Percentiles rank a stretch among this genome's conserved stretches.
Conservation (phyloP, 2,329 filamentous ascomycete genomes). For the Cercospora zeae-maydis region DNA sequence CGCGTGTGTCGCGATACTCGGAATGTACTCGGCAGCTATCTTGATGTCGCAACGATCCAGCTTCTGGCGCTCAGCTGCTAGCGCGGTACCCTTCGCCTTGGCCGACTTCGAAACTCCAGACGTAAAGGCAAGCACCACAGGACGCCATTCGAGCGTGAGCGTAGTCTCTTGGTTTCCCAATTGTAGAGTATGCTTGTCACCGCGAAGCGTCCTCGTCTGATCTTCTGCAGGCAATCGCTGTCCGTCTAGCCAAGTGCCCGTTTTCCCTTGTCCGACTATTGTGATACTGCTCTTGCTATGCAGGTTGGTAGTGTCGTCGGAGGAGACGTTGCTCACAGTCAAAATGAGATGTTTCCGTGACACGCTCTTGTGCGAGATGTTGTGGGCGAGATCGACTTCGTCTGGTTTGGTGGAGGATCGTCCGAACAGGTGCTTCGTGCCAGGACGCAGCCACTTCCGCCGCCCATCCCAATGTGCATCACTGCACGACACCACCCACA, state of each 20-base stretch:
- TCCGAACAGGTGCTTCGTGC: slow-evolving; percentile 47
- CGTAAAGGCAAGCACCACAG: slow-evolving; percentile 77
- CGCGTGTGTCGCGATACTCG: slow-evolving; percentile 74
- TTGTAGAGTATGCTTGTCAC: slow-evolving; percentile 58
- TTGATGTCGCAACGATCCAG: slow-evolving; percentile 90
- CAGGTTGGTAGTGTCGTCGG: slow-evolving; percentile 58
- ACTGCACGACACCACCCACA: slow-evolving; percentile 57
- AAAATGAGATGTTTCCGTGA: slow-evolving; percentile 86
- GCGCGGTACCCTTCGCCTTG: slow-evolving; percentile 49
- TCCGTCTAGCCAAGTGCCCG: slow-evolving; percentile 75
- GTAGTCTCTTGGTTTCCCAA: slow-evolving; percentile 59
- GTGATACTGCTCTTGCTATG: slow-evolving; percentile 65
- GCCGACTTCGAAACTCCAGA: slow-evolving; percentile 59
- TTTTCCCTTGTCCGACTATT: slow-evolving; percentile 79
- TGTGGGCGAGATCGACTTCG: slow-evolving; percentile 50
- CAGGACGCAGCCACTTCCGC: slow-evolving; percentile 32
- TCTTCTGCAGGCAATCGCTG: slow-evolving; percentile 55
- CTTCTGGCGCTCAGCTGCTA: slow-evolving; percentile 58
- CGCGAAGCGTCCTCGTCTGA: slow-evolving; percentile 40
- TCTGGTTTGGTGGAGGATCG: slow-evolving; percentile 60
- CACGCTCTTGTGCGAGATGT: slow-evolving; percentile 74
- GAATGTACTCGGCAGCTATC: slow-evolving; percentile 68
- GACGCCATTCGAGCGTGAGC: slow-evolving; percentile 60
- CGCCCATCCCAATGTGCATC: slow-evolving; percentile 52
- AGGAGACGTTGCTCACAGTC: slow-evolving; percentile 61